Conservation (phyloP, 352 stramenopile genomes). For the Stramenopiles sp. region DNA sequence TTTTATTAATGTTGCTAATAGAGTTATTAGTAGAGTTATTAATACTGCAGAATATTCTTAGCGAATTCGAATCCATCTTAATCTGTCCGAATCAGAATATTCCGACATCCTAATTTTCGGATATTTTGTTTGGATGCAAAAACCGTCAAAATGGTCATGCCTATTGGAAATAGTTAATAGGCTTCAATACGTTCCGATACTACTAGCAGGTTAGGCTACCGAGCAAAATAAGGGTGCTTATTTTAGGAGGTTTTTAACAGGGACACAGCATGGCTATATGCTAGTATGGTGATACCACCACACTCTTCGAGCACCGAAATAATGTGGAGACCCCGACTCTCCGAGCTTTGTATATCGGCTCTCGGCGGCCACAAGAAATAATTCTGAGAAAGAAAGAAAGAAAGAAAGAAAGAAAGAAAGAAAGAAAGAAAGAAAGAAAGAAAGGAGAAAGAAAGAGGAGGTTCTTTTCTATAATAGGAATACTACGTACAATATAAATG, state of each 20-base stretch:
- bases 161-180: slow-evolving; percentile 12
- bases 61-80: too few relatives aligned
- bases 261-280: slow-evolving; percentile 11
- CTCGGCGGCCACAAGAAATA: neutral
- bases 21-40: neutral
- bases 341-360: slow-evolving; percentile 2
- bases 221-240: slow-evolving; percentile 14
- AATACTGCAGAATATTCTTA: slow-evolving; percentile 9
- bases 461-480: neutral
- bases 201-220: slow-evolving; percentile 12
- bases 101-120: neutral
- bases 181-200: slow-evolving; percentile 13
- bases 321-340: slow-evolving; percentile 14
- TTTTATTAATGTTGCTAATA: too few relatives aligned
- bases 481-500: neutral
- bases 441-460: neutral
- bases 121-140: slow-evolving; percentile 7
- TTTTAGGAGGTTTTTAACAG: slow-evolving; percentile 15
- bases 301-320: slow-evolving; percentile 14
- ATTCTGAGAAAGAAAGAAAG: neutral
- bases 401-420: neutral
- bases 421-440: neutral
- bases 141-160: slow-evolving; percentile 12
- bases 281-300: slow-evolving; percentile 13
- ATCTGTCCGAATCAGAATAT: too few relatives aligned